phyloP scores from a whole-genome alignment of 495 filamentous ascomycete species.

The Corynascus novoguineensis region DNA sequence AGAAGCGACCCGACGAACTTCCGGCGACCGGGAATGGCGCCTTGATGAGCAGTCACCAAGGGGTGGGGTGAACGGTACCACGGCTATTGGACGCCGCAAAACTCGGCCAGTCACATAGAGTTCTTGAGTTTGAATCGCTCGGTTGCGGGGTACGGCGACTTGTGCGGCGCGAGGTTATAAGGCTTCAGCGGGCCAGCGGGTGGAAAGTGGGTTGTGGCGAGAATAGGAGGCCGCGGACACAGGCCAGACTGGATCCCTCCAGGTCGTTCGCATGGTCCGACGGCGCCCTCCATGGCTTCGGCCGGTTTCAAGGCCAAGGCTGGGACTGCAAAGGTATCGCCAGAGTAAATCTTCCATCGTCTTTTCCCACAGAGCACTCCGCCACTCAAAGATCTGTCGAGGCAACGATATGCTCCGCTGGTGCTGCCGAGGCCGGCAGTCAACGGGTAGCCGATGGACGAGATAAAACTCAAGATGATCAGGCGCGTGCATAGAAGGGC shows the following conservation, averaged over 20 bases:
- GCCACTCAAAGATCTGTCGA: constrained; percentile 6
- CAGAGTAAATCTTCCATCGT: constrained; percentile 5
- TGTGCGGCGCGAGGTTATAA: constrained; percentile 29
- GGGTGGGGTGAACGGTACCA: background rate
- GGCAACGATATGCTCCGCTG: constrained; percentile 4
- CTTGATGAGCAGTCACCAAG: background rate
- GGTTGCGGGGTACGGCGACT: constrained; percentile 16
- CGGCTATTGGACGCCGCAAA: background rate
- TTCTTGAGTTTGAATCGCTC: constrained; percentile 5
- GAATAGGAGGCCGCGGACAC: background rate
- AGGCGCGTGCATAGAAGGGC: constrained; percentile 8
- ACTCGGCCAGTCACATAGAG: constrained; percentile 15
- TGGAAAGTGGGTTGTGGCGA: constrained; percentile 8
- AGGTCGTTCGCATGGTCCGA: constrained; percentile 13
- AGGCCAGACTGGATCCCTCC: constrained; percentile 1
- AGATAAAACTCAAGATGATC: constrained; percentile 12
- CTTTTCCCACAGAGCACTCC: background rate
- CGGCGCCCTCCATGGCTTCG: constrained; percentile 17
- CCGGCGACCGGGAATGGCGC: constrained; percentile 3
- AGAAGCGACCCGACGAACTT: constrained; percentile 2
- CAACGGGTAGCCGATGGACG: constrained; percentile 9
- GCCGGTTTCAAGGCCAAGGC: constrained; percentile 20
- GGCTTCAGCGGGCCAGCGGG: constrained; percentile 9
- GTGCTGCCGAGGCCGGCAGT: constrained; percentile 2
- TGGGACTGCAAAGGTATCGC: constrained; percentile 20